phyloP scores from a whole-genome alignment of 2,329 filamentous ascomycete species.

The Zelopaecilomyces penicillatus region DNA sequence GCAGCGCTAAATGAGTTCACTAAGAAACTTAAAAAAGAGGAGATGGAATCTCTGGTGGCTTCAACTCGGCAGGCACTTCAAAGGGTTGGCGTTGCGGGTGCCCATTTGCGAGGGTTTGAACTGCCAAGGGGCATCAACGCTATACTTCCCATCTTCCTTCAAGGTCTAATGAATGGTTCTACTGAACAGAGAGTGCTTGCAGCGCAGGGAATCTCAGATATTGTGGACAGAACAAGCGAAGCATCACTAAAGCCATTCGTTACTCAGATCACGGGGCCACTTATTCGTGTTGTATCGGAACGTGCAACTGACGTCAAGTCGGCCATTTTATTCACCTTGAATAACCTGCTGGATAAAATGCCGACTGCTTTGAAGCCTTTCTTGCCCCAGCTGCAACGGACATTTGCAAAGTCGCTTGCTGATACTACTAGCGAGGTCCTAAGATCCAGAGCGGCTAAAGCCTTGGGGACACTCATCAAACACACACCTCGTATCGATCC shows the following conservation, averaged over 20 bases:
- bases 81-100: slow-evolving; percentile 80
- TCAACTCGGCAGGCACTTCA: slow-evolving; percentile 81
- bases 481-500: slow-evolving; percentile 93
- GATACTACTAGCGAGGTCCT: slow-evolving; percentile 87
- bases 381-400: slow-evolving; percentile 89
- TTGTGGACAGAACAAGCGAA: slow-evolving; percentile 85
- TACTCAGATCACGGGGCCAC: slow-evolving; percentile 91
- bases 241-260: slow-evolving; percentile 89
- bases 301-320: slow-evolving; percentile 93
- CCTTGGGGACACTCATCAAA: slow-evolving; percentile 89
- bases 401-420: slow-evolving; percentile 91
- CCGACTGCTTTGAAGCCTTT: slow-evolving; percentile 93
- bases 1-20: slow-evolving; percentile 79
- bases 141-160: slow-evolving; percentile 90
- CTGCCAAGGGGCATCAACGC: slow-evolving; percentile 96
- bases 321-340: slow-evolving; percentile 86
- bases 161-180: slow-evolving; percentile 94
- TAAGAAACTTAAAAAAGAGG: slow-evolving; percentile 85
- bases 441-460: slow-evolving; percentile 82
- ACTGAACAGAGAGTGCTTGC: slow-evolving; percentile 86
- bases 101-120: slow-evolving; percentile 77
- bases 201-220: slow-evolving; percentile 88
- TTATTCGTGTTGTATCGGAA: slow-evolving; percentile 96
- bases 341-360: slow-evolving; percentile 94
- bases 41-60: slow-evolving; percentile 88